Conservation (phyloP, 176 grass and related monocot genomes). For the Triticum timopheevii region DNA sequence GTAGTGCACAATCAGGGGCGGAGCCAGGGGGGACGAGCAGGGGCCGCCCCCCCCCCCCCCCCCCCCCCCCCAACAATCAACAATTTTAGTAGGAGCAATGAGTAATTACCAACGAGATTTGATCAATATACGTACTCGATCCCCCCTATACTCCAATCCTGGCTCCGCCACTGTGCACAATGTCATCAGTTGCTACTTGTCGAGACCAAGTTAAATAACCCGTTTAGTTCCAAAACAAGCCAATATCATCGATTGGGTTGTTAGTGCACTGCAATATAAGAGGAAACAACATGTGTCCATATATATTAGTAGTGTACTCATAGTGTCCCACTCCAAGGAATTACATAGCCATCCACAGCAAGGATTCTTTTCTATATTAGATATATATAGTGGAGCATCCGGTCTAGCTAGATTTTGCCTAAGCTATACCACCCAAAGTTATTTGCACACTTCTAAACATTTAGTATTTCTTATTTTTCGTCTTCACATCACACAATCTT, state of each 20-base stretch:
- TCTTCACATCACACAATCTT: too few species aligned
- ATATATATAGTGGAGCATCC: neutral
- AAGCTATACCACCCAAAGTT: neutral
- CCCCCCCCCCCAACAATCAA: too few species aligned
- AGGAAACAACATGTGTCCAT: too few species aligned
- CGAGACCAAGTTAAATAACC: neutral
- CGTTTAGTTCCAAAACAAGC: neutral
- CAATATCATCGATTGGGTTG: neutral
- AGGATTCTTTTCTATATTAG: neutral
- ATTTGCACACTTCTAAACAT: neutral
- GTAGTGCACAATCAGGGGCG: neutral
- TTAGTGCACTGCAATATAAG: conserved; percentile 6
- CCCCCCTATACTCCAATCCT: too few species aligned
- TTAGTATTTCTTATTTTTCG: too few species aligned
- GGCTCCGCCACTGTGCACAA: too few species aligned
- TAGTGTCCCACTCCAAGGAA: neutral
- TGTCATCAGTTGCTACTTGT: neutral
- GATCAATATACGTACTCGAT: too few species aligned
- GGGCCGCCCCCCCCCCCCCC: too few species aligned
- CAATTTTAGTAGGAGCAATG: too few species aligned
- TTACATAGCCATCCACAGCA: neutral
- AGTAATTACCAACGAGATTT: too few species aligned
- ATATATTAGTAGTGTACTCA: too few species aligned
- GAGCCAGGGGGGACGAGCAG: too few species aligned
- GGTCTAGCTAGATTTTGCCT: neutral